A percentile compares a stretch with the other conserved stretches of the same genome.
phyloP scores from a whole-genome alignment of 2,329 filamentous ascomycete species.

The Calycina marina region DNA sequence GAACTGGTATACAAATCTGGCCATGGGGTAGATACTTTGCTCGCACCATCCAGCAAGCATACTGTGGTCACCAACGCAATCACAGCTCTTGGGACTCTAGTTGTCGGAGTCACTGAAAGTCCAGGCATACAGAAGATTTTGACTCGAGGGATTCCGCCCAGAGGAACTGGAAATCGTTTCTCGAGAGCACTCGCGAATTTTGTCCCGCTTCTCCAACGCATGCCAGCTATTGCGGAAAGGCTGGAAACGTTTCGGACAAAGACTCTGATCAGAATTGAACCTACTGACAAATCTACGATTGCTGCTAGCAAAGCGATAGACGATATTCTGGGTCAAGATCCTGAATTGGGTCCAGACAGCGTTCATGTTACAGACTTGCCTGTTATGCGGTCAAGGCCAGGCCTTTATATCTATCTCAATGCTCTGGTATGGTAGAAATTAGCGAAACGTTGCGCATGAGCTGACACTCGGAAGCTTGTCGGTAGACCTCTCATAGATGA shows the following conservation, averaged over 20 bases:
- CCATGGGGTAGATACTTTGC: slow-evolving; percentile 30
- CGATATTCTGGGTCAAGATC: slow-evolving; percentile 40
- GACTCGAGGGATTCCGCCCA: slow-evolving; percentile 32
- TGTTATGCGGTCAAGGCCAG: slow-evolving; percentile 60
- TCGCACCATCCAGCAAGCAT: slow-evolving; percentile 25
- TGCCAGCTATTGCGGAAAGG: slow-evolving; percentile 32
- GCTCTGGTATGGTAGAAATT: slow-evolving; percentile 60
- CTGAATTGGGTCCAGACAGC: slow-evolving; percentile 30
- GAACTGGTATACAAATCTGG: slow-evolving; percentile 37
- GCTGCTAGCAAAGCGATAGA: slow-evolving; percentile 36
- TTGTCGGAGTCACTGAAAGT: slow-evolving; percentile 48
- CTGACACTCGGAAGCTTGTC: slow-evolving; percentile 52
- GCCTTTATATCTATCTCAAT: slow-evolving; percentile 75
- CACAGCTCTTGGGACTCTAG: slow-evolving; percentile 47
- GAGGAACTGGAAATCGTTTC: slow-evolving; percentile 34
- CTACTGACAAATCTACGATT: slow-evolving; percentile 36
- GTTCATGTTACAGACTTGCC: slow-evolving; percentile 47
- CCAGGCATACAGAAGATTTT: slow-evolving; percentile 37
- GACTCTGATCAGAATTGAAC: slow-evolving; percentile 39
- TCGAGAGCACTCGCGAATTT: slow-evolving; percentile 35
- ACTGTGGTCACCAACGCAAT: slow-evolving; percentile 45
- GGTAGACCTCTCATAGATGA: slow-evolving; percentile 78
- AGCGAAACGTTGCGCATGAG: no score
- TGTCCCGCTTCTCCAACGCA: slow-evolving; percentile 39
- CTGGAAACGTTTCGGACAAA: slow-evolving; percentile 43